Evolutionary conservation across 2,329 filamentous ascomycete species (phyloP).

Genomic region (Tolypocladium tropicale): DNA sequence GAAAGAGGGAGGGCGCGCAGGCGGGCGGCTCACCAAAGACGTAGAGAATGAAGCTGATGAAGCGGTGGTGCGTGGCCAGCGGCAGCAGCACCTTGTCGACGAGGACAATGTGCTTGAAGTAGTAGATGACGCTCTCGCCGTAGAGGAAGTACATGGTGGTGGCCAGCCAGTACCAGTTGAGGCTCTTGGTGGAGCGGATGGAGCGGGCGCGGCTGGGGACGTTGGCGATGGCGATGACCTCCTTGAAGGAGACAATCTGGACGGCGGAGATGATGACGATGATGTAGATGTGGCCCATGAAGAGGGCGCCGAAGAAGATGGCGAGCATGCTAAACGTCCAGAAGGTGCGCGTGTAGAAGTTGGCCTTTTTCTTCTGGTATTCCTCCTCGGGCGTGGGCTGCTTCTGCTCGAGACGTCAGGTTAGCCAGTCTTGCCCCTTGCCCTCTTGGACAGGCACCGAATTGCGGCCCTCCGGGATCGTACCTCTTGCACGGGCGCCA

Average conservation of each 20-base stretch:
- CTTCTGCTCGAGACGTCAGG: constrained; percentile 23
- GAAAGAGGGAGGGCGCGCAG: not conserved
- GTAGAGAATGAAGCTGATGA: constrained; percentile 98
- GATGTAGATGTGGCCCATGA: constrained; percentile 96
- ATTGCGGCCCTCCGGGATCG: not conserved
- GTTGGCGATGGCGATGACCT: constrained; percentile 95
- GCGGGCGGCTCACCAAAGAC: constrained; percentile 65
- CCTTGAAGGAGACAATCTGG: constrained; percentile 97
- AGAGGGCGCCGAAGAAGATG: constrained; percentile 82
- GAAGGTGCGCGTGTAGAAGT: constrained; percentile 91
- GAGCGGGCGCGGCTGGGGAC: constrained; percentile 86
- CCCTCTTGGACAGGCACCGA: not conserved
- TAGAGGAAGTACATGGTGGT: constrained; percentile 99
- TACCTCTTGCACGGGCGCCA: constrained; percentile 26
- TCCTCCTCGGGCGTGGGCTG: constrained; percentile 42
- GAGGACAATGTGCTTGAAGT: constrained; percentile 97
- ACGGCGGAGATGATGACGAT: constrained; percentile 86
- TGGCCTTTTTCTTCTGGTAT: constrained; percentile 98
- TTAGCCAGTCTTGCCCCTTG: constrained; percentile 6
- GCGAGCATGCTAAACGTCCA: constrained; percentile 98
- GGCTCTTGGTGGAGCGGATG: constrained; percentile 84
- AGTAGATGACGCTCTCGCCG: constrained; percentile 98
- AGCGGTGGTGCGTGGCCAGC: constrained; percentile 91
- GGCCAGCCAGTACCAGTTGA: constrained; percentile 99
- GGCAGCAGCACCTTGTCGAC: constrained; percentile 89